These are phyloP conservation scores for Telopea speciosissima DNA, from an alignment of 177 flowering plant genomes.

Conservation along the genomic window DNA sequence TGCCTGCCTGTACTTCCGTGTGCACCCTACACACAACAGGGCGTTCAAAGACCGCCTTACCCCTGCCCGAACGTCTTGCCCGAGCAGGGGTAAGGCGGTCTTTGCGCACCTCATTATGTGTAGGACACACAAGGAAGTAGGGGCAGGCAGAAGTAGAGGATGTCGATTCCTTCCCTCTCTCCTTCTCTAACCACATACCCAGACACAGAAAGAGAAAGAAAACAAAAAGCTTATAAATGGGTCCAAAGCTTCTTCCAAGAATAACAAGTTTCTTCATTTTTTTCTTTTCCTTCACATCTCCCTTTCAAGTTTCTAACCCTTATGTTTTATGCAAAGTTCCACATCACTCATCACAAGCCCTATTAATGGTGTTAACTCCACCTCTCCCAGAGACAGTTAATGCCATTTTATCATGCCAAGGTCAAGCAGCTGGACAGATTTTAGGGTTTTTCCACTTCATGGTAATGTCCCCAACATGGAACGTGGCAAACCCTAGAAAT, in stretches of 20 bases:
- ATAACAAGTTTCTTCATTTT: background rate
- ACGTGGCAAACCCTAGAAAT: constrained; percentile 13
- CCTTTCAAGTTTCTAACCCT: background rate
- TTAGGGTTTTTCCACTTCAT: constrained; percentile 4
- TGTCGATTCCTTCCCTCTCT: background rate
- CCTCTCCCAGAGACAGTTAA: background rate
- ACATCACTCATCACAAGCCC: background rate
- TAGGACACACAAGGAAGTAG: no score
- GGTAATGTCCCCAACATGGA: constrained; percentile 15
- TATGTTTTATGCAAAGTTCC: background rate
- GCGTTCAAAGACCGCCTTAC: no score
- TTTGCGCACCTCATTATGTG: no score
- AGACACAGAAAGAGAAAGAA: background rate
- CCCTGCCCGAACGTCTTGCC: no score
- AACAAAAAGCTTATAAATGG: background rate
- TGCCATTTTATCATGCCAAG: background rate
- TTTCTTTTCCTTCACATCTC: background rate
- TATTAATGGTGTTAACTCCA: background rate
- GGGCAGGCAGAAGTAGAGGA: no score
- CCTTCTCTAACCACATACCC: background rate
- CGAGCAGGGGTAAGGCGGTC: no score
- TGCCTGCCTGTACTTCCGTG: no score
- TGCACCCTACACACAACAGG: no score
- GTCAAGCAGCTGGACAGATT: background rate
- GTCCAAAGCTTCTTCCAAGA: background rate